These are phyloP conservation scores for Colletotrichum sp. DNA, from an alignment of 2,329 filamentous ascomycete species.

Conservation along the genomic window DNA sequence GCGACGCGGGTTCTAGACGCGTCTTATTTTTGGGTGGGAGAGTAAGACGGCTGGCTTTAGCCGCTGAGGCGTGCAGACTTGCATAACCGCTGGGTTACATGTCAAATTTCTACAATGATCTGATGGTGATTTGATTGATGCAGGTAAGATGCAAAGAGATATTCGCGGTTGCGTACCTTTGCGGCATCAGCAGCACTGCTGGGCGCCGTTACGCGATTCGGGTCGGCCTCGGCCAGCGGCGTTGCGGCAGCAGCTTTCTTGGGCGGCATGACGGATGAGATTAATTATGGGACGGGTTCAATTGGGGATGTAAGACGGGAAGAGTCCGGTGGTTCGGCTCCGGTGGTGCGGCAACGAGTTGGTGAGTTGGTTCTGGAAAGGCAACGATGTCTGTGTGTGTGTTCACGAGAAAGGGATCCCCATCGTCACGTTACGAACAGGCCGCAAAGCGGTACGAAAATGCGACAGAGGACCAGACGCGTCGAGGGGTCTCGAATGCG, in stretches of 20 bases:
- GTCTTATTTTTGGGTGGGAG: background rate
- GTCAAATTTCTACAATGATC: background rate
- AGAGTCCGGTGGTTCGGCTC: background rate
- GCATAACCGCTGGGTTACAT: background rate
- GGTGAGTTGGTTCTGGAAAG: background rate
- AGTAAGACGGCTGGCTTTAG: background rate
- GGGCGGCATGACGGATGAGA: background rate
- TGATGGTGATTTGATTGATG: background rate
- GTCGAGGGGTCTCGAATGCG: background rate
- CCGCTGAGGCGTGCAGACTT: background rate
- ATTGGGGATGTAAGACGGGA: background rate
- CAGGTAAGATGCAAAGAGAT: background rate
- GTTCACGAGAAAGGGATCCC: background rate
- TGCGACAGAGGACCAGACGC: background rate
- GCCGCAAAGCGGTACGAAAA: background rate
- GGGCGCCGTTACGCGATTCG: background rate
- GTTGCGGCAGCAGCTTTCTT: background rate
- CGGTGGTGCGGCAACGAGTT: background rate
- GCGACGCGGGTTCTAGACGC: background rate
- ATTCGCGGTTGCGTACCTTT: background rate
- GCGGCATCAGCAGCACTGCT: background rate
- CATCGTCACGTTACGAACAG: background rate
- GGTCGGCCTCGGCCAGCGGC: conserved; percentile 1
- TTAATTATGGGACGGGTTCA: background rate
- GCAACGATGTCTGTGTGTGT: background rate